phyloP scores from a whole-genome alignment of 2,329 filamentous ascomycete genomes.

The Monilinia vaccinii-corymbosi region DNA sequence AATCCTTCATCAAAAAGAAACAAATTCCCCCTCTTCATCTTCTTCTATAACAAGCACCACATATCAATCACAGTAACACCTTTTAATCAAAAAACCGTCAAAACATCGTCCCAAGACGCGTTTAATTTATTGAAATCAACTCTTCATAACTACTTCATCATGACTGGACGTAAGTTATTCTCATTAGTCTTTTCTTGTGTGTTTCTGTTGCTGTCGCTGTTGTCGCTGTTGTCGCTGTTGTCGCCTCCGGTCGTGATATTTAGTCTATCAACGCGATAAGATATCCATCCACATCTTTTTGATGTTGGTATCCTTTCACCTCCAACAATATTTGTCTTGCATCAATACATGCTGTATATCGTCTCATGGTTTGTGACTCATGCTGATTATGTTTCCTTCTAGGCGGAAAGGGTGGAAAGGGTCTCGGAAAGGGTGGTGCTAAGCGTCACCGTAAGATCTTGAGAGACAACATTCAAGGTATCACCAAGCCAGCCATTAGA shows the following conservation, averaged over 20 bases:
- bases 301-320: neutral
- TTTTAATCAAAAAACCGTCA: too few species aligned
- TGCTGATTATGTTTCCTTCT: neutral
- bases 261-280: constrained; percentile 4
- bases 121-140: constrained; percentile 13
- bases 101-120: constrained; percentile 14
- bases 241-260: constrained; percentile 5
- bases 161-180: constrained; percentile 46
- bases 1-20: neutral
- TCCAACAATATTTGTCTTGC: constrained; percentile 27
- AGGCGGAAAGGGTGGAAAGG: constrained; percentile 67
- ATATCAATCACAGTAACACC: too few species aligned
- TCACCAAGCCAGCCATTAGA: constrained; percentile 96
- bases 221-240: constrained; percentile 52
- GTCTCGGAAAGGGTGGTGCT: constrained; percentile 94
- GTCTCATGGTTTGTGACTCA: constrained; percentile 28
- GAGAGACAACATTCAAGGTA: constrained; percentile 99
- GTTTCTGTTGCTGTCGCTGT: constrained; percentile 52
- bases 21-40: neutral
- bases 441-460: constrained; percentile 99
- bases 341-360: constrained; percentile 29
- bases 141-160: constrained; percentile 34
- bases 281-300: neutral
- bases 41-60: too few species aligned
- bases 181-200: constrained; percentile 41